A percentile compares a stretch with the other conserved stretches of the same genome.
These are phyloP conservation scores for Cercospora zeae-maydis DNA, from an alignment of 2,329 filamentous ascomycete genomes.

Conservation along the genomic window DNA sequence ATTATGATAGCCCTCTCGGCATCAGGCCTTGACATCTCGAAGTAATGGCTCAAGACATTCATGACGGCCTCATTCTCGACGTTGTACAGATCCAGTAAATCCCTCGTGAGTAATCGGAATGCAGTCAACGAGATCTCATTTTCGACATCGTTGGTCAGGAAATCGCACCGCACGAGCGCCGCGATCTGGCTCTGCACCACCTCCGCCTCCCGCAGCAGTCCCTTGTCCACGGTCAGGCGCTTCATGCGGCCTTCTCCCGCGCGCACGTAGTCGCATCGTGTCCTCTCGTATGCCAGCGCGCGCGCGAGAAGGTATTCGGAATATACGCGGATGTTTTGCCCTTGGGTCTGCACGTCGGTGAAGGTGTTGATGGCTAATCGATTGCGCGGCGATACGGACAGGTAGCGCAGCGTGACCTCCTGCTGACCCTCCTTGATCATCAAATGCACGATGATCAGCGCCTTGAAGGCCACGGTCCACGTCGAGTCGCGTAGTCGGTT, in stretches of 20 bases:
- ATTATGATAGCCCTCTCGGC: constrained; percentile 88
- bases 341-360: constrained; percentile 92
- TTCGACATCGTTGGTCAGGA: constrained; percentile 82
- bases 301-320: constrained; percentile 80
- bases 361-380: constrained; percentile 85
- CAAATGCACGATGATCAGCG: constrained; percentile 88
- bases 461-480: constrained; percentile 99
- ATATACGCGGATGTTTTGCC: constrained; percentile 90
- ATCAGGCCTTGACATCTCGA: constrained; percentile 94
- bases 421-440: constrained; percentile 96
- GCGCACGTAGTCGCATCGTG: constrained; percentile 85
- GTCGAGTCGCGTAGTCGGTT: constrained; percentile 88
- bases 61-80: constrained; percentile 96
- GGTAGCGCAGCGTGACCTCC: constrained; percentile 80
- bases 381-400: constrained; percentile 72
- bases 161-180: constrained; percentile 82
- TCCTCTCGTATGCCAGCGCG: constrained; percentile 76
- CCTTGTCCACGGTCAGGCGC: constrained; percentile 84
- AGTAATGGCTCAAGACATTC: constrained; percentile 93
- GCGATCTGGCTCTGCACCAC: constrained; percentile 82
- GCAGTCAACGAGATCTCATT: constrained; percentile 96
- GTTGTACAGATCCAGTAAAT: constrained; percentile 85
- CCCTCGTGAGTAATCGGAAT: constrained; percentile 84
- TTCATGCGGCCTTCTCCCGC: constrained; percentile 78
- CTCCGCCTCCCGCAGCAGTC: constrained; percentile 86